These are phyloP conservation scores for Nyssa sinensis DNA, from an alignment of 148 eudicot genomes.

Conservation along the genomic window DNA sequence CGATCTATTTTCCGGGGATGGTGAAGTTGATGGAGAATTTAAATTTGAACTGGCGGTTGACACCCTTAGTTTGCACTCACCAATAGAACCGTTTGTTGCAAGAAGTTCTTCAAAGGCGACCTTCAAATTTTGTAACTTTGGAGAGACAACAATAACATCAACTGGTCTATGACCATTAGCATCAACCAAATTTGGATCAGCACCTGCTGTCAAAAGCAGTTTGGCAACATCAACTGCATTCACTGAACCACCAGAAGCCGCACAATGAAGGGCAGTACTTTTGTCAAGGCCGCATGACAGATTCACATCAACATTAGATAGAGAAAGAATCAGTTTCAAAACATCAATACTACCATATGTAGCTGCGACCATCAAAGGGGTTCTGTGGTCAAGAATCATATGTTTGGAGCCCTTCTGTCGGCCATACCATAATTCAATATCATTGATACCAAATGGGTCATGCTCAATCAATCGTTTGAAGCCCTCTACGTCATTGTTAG, in stretches of 20 bases:
- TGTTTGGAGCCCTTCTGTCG: conserved; percentile 60
- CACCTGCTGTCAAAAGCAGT: conserved; percentile 62
- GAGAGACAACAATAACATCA: conserved; percentile 53
- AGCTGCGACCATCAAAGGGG: conserved; percentile 79
- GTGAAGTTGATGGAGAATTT: conserved; percentile 42
- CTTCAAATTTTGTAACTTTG: conserved; percentile 41
- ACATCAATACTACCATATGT: conserved; percentile 66
- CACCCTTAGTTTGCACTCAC: conserved; percentile 29
- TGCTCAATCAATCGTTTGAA: conserved; percentile 40
- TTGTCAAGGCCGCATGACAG: conserved; percentile 52
- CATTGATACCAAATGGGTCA: conserved; percentile 47
- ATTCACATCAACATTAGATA: conserved; percentile 55
- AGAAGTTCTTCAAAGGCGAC: conserved; percentile 49
- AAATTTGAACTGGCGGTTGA: conserved; percentile 32
- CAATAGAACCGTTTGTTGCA: conserved; percentile 24
- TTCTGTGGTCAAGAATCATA: conserved; percentile 62
- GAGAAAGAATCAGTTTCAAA: conserved; percentile 55
- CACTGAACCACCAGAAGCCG: conserved; percentile 75
- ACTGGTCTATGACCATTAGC: conserved; percentile 54
- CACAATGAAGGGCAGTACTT: conserved; percentile 76
- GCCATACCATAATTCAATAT: conserved; percentile 68
- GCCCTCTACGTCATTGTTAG: conserved; percentile 62
- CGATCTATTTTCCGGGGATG: conserved; percentile 45
- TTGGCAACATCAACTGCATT: conserved; percentile 51
- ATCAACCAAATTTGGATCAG: conserved; percentile 53